Evolutionary conservation across 805 yeast species (phyloP).

Genomic region (Maudiozyma bulderi): DNA sequence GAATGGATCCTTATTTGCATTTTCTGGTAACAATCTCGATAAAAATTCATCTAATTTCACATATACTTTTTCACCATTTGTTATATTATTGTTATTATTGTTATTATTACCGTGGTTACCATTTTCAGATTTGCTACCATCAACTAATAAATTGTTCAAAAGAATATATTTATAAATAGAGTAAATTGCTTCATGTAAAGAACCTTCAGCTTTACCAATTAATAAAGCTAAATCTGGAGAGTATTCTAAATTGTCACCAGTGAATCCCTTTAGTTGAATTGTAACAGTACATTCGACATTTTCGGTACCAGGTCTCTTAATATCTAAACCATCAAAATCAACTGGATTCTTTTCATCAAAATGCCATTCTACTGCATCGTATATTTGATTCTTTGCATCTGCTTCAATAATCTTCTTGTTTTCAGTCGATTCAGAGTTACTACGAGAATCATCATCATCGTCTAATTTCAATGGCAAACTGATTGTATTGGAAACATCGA

Average conservation of each 20-base stretch:
- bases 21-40: conserved; percentile 31
- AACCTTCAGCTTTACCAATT: conserved; percentile 66
- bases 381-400: conserved; percentile 2
- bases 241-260: conserved; percentile 50
- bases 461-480: conserved; percentile 3
- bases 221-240: conserved; percentile 58
- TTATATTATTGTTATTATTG: conserved; percentile 3
- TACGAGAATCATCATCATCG: not conserved
- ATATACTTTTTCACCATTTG: conserved; percentile 42
- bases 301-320: conserved; percentile 65
- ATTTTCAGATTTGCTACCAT: conserved; percentile 11
- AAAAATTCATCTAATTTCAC: conserved; percentile 43
- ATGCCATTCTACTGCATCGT: conserved; percentile 73
- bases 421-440: not conserved
- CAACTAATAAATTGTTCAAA: conserved; percentile 45
- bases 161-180: conserved; percentile 72
- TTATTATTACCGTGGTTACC: conserved; percentile 4
- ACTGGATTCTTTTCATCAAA: conserved; percentile 44
- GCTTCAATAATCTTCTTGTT: not conserved
- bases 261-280: conserved; percentile 69
- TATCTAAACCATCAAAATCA: conserved; percentile 82
- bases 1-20: not conserved
- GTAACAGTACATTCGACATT: conserved; percentile 63
- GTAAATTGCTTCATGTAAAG: conserved; percentile 78
- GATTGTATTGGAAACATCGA: not conserved